A percentile compares a stretch with the other conserved stretches of the same genome.
Conservation (phyloP, 805 yeast species). For the Kuraishia hungarica region DNA sequence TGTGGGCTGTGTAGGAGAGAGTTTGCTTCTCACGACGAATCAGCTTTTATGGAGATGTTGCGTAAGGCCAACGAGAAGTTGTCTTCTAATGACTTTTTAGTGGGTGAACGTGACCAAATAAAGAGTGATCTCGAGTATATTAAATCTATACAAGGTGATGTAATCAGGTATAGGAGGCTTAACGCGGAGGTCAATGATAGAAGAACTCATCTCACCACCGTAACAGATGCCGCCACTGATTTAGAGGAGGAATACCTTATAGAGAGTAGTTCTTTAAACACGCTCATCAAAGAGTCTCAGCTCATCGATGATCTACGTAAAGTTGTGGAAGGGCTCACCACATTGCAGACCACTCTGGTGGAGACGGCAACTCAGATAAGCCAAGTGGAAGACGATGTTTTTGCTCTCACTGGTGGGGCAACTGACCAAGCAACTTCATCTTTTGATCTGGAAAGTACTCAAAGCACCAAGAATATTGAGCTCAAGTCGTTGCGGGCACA, state of each 20-base stretch:
- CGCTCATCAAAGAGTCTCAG: not conserved
- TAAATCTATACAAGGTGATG: slow-evolving; percentile 19
- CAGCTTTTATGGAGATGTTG: slow-evolving; percentile 13
- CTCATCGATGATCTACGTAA: slow-evolving; percentile 5
- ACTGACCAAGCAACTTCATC: slow-evolving; percentile 18
- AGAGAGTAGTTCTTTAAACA: not conserved
- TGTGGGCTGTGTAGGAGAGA: slow-evolving; percentile 70
- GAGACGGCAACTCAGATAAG: slow-evolving; percentile 22
- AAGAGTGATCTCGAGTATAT: slow-evolving; percentile 19
- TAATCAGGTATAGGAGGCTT: slow-evolving; percentile 10
- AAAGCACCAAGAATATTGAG: slow-evolving; percentile 26
- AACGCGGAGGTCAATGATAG: not conserved
- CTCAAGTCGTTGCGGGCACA: slow-evolving; percentile 31
- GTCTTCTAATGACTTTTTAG: not conserved
- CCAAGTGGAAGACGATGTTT: slow-evolving; percentile 17
- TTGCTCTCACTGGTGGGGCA: slow-evolving; percentile 21
- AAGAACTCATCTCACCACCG: not conserved
- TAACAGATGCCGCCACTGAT: not conserved
- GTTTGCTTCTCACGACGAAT: slow-evolving; percentile 33
- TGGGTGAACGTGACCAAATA: slow-evolving; percentile 9
- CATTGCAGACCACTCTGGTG: slow-evolving; percentile 24
- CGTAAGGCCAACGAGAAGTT: slow-evolving; percentile 11
- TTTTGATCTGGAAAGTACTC: slow-evolving; percentile 37
- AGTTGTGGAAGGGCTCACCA: slow-evolving; percentile 25
- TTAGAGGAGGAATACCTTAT: not conserved